Conservation (phyloP, 1,284 basidiomycete species). For the Schizophyllum commune region DNA sequence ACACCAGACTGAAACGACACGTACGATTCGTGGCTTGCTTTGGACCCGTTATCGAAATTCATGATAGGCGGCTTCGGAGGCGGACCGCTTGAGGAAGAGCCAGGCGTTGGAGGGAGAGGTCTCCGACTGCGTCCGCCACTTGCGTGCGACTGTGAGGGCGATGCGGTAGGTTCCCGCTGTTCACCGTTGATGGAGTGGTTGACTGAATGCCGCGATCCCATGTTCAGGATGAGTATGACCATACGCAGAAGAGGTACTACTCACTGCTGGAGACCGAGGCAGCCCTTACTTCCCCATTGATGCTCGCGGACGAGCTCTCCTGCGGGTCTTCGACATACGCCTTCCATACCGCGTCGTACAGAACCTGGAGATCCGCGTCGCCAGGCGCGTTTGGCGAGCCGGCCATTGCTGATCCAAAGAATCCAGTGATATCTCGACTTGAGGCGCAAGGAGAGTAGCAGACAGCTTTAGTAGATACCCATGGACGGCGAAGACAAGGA, state of each 20-base stretch:
- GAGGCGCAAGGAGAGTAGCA: no score
- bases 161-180: constrained; percentile 1
- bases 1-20: neutral
- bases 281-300: neutral
- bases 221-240: neutral
- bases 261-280: neutral
- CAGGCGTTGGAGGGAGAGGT: constrained; percentile 35
- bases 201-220: neutral
- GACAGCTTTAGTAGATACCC: neutral
- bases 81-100: constrained; percentile 10
- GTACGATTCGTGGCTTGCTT: neutral
- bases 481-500: neutral
- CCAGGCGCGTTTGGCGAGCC: constrained; percentile 22
- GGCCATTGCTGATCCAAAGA: neutral
- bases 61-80: neutral
- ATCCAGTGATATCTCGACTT: neutral
- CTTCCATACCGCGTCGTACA: constrained; percentile 67
- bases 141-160: constrained; percentile 13
- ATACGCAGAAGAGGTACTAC: neutral
- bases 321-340: constrained; percentile 44
- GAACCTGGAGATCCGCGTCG: constrained; percentile 60
- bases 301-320: neutral
- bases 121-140: constrained; percentile 18
- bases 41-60: neutral
- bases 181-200: neutral